Percentiles rank a stretch among this genome's conserved stretches.
phyloP scores from a whole-genome alignment of 148 eudicot species.

The Vaccinium corymbosum region DNA sequence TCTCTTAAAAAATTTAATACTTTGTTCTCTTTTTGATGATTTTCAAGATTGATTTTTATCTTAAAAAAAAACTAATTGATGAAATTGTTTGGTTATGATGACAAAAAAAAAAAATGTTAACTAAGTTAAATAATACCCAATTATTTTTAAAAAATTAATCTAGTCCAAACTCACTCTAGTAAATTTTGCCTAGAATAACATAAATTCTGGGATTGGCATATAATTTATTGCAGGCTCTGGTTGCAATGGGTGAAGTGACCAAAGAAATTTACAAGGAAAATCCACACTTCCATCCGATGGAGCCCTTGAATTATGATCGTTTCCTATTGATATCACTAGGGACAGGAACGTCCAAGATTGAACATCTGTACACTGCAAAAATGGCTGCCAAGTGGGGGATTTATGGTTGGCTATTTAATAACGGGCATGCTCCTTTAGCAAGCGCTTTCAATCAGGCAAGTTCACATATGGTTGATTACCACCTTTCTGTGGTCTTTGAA shows the following conservation, averaged over 20 bases:
- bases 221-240: conserved; percentile 8
- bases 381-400: conserved; percentile 55
- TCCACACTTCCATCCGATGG: conserved; percentile 33
- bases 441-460: conserved; percentile 32
- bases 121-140: too few relatives aligned
- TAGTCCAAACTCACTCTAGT: too few relatives aligned
- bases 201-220: background rate
- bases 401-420: conserved; percentile 38
- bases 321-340: conserved; percentile 53
- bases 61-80: too few relatives aligned
- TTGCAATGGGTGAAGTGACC: conserved; percentile 41
- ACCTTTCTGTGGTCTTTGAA: conserved; percentile 39
- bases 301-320: conserved; percentile 34
- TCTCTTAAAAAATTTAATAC: too few relatives aligned
- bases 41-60: too few relatives aligned
- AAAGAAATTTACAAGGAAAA: conserved; percentile 29
- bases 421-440: conserved; percentile 37
- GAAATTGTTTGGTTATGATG: too few relatives aligned
- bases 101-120: too few relatives aligned
- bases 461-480: conserved; percentile 44
- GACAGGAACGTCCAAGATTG: conserved; percentile 36
- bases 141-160: too few relatives aligned
- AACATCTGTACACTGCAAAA: conserved; percentile 32
- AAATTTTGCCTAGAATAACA: background rate
- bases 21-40: too few relatives aligned